Evolutionary conservation across 2,329 filamentous ascomycete genomes (phyloP).

Genomic region (Monilinia fructicola): DNA sequence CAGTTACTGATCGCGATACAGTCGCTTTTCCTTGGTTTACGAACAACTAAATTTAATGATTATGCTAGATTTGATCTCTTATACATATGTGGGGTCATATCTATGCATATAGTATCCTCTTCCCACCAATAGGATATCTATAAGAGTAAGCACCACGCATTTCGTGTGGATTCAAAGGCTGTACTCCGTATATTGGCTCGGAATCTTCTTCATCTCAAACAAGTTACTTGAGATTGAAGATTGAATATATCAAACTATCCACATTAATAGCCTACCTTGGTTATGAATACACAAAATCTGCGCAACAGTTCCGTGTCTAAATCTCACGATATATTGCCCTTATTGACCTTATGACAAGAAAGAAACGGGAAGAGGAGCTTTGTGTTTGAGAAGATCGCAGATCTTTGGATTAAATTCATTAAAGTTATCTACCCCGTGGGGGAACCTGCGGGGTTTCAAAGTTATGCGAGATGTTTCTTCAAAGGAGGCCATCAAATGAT

Average conservation of each 20-base stretch:
- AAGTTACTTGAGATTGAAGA: no score
- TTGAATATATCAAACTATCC: not conserved
- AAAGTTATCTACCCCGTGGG: not conserved
- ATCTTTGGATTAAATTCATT: not conserved
- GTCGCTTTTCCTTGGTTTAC: no score
- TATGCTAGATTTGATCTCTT: not conserved
- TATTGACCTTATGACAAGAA: no score
- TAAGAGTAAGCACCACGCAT: not conserved
- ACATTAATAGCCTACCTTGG: no score
- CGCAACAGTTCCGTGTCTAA: not conserved
- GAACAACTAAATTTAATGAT: not conserved
- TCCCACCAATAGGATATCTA: not conserved
- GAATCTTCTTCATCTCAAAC: not conserved
- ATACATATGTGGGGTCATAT: not conserved
- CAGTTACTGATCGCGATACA: not conserved
- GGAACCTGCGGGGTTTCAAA: not conserved
- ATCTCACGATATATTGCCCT: no score
- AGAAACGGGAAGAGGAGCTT: not conserved
- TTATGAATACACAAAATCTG: not conserved
- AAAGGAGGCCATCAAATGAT: no score
- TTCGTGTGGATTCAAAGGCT: not conserved
- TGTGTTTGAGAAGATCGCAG: not conserved
- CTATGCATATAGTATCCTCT: not conserved
- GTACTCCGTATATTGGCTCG: not conserved
- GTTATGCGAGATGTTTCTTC: not conserved